phyloP scores from a whole-genome alignment of 345 rosid species.

The Salix udensis region DNA sequence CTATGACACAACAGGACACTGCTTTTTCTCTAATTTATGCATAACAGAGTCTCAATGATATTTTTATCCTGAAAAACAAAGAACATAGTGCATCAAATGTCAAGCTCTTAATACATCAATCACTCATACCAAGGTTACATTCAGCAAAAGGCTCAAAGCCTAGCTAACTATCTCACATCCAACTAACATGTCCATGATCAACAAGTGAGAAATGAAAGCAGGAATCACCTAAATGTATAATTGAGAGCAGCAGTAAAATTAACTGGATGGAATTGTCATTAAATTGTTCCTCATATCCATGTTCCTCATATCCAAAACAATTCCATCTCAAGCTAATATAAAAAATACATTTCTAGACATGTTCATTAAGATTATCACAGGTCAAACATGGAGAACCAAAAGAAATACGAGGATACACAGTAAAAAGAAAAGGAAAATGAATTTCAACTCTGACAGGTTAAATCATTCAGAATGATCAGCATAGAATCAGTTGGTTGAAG shows the following conservation, averaged over 20 bases:
- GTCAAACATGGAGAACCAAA: background rate
- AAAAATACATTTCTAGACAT: background rate
- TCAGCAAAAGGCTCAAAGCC: background rate
- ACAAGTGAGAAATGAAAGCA: background rate
- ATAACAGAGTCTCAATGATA: background rate
- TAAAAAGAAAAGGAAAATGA: background rate
- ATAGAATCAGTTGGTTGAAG: background rate
- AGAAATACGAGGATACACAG: background rate
- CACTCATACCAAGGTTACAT: background rate
- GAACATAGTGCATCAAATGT: background rate
- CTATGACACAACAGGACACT: background rate
- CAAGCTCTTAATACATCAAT: background rate
- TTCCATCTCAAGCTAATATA: background rate
- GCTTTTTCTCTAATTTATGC: background rate
- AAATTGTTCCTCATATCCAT: background rate
- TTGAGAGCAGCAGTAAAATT: background rate
- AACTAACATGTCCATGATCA: background rate
- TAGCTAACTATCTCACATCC: background rate
- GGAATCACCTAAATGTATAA: background rate
- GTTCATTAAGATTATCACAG: background rate
- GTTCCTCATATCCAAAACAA: background rate
- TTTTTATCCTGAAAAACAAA: constrained; percentile 1
- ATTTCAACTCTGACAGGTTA: background rate
- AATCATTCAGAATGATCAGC: background rate
- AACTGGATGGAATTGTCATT: background rate